Conservation (phyloP, 2,329 filamentous ascomycete genomes). For the Clathrospora elynae region DNA sequence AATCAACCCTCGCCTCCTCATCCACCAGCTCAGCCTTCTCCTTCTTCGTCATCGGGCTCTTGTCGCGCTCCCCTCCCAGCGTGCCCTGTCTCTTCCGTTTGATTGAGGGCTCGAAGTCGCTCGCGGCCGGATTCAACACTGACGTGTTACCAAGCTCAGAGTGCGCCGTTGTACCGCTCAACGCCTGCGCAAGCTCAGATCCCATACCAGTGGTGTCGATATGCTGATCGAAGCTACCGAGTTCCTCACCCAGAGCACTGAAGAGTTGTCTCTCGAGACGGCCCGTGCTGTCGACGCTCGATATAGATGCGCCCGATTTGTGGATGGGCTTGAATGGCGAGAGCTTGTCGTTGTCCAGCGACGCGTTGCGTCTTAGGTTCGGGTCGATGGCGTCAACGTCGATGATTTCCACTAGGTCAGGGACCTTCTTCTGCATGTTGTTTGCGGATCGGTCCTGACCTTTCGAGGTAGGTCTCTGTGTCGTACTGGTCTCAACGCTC, state of each 20-base stretch:
- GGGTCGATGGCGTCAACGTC: conserved; percentile 32
- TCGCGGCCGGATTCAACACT: conserved; percentile 5
- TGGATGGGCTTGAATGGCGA: conserved; percentile 30
- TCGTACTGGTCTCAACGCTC: not conserved
- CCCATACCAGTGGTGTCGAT: conserved; percentile 17
- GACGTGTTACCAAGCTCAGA: conserved; percentile 8
- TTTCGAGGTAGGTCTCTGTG: not conserved
- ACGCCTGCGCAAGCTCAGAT: conserved; percentile 18
- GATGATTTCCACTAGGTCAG: conserved; percentile 25
- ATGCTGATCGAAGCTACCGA: conserved; percentile 30
- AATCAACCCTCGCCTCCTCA: no score
- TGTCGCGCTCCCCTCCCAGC: conserved; percentile 23
- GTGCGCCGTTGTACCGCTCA: conserved; percentile 4
- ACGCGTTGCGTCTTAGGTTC: conserved; percentile 1
- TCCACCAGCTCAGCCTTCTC: conserved; percentile 24
- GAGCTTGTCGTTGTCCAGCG: conserved; percentile 10
- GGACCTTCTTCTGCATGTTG: not conserved
- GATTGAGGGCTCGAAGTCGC: conserved; percentile 20
- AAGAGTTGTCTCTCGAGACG: conserved; percentile 37
- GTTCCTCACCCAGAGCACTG: conserved; percentile 40
- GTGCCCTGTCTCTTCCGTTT: conserved; percentile 41
- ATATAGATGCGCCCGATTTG: conserved; percentile 24
- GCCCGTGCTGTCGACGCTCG: conserved; percentile 38
- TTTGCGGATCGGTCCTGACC: conserved; percentile 3
- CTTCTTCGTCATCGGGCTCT: conserved; percentile 34